Percentiles rank a stretch among this genome's conserved stretches.
Conservation (phyloP, 208 protist species). For the Crithidia thermophila region DNA sequence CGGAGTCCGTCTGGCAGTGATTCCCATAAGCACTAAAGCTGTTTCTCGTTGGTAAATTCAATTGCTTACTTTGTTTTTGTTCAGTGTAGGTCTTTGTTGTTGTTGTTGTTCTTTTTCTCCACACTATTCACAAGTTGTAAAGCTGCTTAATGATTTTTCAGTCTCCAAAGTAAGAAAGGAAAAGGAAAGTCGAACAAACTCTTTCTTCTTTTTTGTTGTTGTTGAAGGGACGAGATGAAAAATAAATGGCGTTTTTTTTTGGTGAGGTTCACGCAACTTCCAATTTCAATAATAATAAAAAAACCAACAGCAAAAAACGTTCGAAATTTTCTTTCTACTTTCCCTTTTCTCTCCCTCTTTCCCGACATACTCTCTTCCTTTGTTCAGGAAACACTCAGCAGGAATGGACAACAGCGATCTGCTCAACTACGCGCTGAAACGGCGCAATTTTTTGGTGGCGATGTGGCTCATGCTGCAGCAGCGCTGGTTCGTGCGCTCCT, state of each 20-base stretch:
- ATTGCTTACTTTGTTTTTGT: not conserved
- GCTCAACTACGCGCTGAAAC: slow-evolving; percentile 30
- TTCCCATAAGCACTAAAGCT: not conserved
- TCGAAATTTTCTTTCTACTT: not conserved
- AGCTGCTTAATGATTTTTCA: not conserved
- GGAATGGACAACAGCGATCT: slow-evolving; percentile 23
- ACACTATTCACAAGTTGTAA: too few relatives aligned
- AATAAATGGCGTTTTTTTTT: too few relatives aligned
- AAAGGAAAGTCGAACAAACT: not conserved
- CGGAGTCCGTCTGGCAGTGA: too few relatives aligned
- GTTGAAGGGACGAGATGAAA: too few relatives aligned
- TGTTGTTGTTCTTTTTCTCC: too few relatives aligned
- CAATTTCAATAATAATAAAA: not conserved
- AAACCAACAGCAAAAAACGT: not conserved
- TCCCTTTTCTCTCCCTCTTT: not conserved
- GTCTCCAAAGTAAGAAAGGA: not conserved
- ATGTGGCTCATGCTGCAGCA: slow-evolving; percentile 33
- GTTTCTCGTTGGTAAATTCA: not conserved
- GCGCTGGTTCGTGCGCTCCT: slow-evolving; percentile 27
- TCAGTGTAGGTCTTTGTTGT: too few relatives aligned
- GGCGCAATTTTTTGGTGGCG: slow-evolving; percentile 24
- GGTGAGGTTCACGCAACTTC: not conserved
- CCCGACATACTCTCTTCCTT: not conserved
- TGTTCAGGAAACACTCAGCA: not conserved
- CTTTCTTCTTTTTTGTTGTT: not conserved